phyloP scores from a whole-genome alignment of 1,284 basidiomycete genomes.

The Tilletia setariae region DNA sequence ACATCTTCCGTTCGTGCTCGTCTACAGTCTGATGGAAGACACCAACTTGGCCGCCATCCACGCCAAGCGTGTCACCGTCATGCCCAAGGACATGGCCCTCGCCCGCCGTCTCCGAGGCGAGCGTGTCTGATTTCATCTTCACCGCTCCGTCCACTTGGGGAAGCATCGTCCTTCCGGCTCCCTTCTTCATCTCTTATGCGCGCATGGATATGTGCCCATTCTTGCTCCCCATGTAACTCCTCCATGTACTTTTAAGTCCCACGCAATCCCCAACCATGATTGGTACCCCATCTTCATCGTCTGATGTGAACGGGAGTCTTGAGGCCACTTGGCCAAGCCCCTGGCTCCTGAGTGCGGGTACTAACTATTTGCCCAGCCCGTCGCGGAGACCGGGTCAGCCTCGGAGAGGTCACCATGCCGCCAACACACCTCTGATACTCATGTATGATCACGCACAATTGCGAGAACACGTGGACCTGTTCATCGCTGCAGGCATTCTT shows the following conservation, averaged over 20 bases:
- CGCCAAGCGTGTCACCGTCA: constrained; percentile 55
- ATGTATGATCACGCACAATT: too few species aligned
- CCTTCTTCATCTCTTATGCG: background rate
- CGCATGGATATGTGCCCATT: background rate
- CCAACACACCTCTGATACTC: too few species aligned
- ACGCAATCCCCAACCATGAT: background rate
- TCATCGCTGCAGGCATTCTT: too few species aligned
- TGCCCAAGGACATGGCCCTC: constrained; percentile 54
- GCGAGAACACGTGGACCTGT: too few species aligned
- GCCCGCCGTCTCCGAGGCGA: constrained; percentile 54
- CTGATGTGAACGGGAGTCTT: too few species aligned
- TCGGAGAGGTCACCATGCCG: too few species aligned
- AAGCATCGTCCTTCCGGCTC: background rate
- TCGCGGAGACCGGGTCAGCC: too few species aligned
- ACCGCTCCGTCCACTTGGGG: background rate
- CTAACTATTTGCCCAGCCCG: too few species aligned
- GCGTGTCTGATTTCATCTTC: constrained; percentile 24
- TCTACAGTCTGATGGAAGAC: constrained; percentile 16
- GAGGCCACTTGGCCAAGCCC: too few species aligned
- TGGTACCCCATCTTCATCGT: background rate
- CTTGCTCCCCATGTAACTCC: background rate
- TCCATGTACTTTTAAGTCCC: background rate
- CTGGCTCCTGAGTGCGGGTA: too few species aligned
- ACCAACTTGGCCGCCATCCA: constrained; percentile 53
- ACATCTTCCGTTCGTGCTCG: background rate